A percentile compares a stretch with the other conserved stretches of the same genome.
Conservation (phyloP, 2,329 filamentous ascomycete species). For the Alternaria conjuncta region DNA sequence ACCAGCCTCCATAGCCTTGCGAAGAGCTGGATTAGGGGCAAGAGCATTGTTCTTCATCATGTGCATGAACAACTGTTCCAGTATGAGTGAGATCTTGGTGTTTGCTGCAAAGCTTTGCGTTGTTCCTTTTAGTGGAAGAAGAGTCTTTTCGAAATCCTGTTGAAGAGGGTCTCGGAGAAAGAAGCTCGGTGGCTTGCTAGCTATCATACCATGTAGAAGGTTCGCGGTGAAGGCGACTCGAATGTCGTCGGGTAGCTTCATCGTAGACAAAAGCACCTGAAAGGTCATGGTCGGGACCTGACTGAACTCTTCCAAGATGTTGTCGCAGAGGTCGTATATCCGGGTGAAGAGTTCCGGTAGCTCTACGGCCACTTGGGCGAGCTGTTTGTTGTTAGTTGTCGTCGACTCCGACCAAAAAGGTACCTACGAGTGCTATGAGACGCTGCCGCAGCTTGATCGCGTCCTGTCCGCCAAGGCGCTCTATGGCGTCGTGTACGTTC, state of each 20-base stretch:
- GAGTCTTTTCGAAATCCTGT: conserved; percentile 33
- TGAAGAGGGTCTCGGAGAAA: conserved; percentile 31
- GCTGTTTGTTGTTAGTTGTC: conserved; percentile 33
- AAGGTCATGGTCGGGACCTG: conserved; percentile 66
- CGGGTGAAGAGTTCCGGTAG: conserved; percentile 57
- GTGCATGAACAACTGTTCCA: conserved; percentile 41
- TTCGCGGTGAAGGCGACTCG: conserved; percentile 57
- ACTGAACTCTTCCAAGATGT: conserved; percentile 63
- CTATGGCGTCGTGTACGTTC: conserved; percentile 26
- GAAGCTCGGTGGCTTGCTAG: conserved; percentile 34
- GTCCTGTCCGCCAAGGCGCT: conserved; percentile 54
- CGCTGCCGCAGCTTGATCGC: conserved; percentile 68
- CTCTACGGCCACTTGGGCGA: conserved; percentile 47
- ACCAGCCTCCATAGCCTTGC: conserved; percentile 58
- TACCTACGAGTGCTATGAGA: conserved; percentile 63
- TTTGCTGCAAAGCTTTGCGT: conserved; percentile 40
- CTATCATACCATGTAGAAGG: conserved; percentile 36
- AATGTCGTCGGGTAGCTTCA: conserved; percentile 51
- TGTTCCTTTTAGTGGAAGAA: conserved; percentile 33
- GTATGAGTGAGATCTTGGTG: conserved; percentile 44
- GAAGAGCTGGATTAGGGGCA: conserved; percentile 41
- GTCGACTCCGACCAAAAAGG: too few relatives aligned
- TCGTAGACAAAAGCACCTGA: conserved; percentile 60
- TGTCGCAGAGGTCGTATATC: conserved; percentile 64
- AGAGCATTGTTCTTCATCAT: conserved; percentile 37